These are phyloP conservation scores for Lactarius hengduanensis DNA, from an alignment of 768 basidiomycete genomes.

Conservation along the genomic window DNA sequence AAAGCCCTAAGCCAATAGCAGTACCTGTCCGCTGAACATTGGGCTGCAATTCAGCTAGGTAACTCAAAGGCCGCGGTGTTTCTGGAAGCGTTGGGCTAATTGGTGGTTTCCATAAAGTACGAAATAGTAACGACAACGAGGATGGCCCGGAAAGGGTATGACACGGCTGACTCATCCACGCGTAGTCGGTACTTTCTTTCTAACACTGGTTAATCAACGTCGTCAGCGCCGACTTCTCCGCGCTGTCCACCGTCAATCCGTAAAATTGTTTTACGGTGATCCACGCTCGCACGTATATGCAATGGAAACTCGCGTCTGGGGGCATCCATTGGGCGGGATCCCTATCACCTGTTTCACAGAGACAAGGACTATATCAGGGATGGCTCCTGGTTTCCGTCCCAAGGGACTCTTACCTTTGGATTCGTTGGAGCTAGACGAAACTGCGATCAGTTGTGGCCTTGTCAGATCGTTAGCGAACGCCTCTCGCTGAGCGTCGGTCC, in stretches of 20 bases:
- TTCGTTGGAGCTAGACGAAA: slow-evolving; percentile 47
- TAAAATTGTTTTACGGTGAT: slow-evolving; percentile 51
- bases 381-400: neutral
- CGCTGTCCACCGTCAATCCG: slow-evolving; percentile 46
- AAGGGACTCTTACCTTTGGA: slow-evolving; percentile 42
- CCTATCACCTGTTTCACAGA: slow-evolving; percentile 40
- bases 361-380: neutral
- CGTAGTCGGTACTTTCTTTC: no score
- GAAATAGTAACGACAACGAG: neutral
- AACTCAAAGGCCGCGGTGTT: neutral
- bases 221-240: slow-evolving; percentile 50
- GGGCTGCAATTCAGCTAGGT: neutral
- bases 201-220: slow-evolving; percentile 35
- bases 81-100: neutral
- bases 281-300: slow-evolving; percentile 56
- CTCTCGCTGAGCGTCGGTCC: slow-evolving; percentile 51
- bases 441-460: slow-evolving; percentile 53
- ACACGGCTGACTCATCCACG: neutral
- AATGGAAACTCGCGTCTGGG: slow-evolving; percentile 46
- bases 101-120: neutral
- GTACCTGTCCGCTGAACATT: neutral
- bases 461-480: slow-evolving; percentile 55
- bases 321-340: slow-evolving; percentile 55
- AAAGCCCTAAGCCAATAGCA: slow-evolving; percentile 17
- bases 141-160: neutral